These are phyloP conservation scores for Globisporangium apiculatum DNA, from an alignment of 352 stramenopile species.

Conservation along the genomic window DNA sequence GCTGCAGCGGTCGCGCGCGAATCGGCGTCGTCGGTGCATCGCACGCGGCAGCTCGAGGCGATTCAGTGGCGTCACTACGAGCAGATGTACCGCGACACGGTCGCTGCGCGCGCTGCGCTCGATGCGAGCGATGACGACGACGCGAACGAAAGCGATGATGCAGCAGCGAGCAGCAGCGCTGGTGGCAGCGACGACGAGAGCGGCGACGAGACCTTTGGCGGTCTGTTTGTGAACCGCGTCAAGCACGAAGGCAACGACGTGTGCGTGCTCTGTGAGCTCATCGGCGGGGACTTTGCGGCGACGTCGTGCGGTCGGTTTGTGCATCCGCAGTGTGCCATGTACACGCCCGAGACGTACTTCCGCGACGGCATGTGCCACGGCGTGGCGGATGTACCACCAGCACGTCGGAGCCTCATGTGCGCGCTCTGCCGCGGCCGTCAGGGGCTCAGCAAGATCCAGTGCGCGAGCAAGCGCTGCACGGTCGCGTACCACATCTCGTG, in stretches of 20 bases:
- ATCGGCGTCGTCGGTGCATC: conserved; percentile 41
- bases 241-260: conserved; percentile 64
- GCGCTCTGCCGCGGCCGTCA: conserved; percentile 51
- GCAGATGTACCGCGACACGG: conserved; percentile 60
- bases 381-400: conserved; percentile 41
- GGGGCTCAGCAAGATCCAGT: conserved; percentile 81
- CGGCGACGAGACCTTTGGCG: conserved; percentile 55
- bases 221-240: conserved; percentile 72
- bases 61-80: conserved; percentile 61
- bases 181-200: conserved; percentile 32
- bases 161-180: conserved; percentile 9
- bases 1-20: conserved; percentile 33
- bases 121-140: conserved; percentile 43
- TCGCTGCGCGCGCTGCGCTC: conserved; percentile 30
- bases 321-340: conserved; percentile 77
- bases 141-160: conserved; percentile 11
- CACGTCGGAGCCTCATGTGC: conserved; percentile 45
- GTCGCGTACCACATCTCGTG: conserved; percentile 65
- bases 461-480: conserved; percentile 52
- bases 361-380: conserved; percentile 59
- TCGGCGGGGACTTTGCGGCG: conserved; percentile 68
- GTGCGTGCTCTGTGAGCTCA: conserved; percentile 68
- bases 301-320: conserved; percentile 54
- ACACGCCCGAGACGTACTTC: conserved; percentile 81
- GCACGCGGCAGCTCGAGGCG: conserved; percentile 30